Evolutionary conservation across 164 flowering plant genomes (phyloP), one percentile per base, ranked within the genome.

Genomic region (Chimonanthus salicifolius): DNA sequence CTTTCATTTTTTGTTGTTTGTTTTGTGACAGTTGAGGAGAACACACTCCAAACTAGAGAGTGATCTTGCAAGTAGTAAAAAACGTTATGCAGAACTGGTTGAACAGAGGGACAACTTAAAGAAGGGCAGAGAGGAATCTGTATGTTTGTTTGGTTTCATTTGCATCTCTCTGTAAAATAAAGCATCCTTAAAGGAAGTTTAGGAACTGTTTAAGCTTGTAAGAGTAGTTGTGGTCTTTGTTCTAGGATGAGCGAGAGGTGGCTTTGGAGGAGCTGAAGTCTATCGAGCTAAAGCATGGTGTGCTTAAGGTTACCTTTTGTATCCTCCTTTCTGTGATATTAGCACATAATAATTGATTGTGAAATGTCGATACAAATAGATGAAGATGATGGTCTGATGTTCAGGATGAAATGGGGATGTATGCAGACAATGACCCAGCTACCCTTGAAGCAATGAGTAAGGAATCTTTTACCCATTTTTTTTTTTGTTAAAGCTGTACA

Each of bases 401-500:
- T 54, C 83, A 93, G 99, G 88, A 85, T 47, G 98, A 95, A 84
- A 81, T 95, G 90, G 84, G 62, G 67, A 85, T 84, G 62, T 92
- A 87, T 84, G 90, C 97, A 54, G 99, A 92, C 82, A 96, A 92
- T 79, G 99, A 96, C 83, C 99, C 97, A 16, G 97, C 97, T 77
- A 85, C 97, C 46, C 82, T 90, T 79, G 99, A 92, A 78, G 86
- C 89, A 81, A 90, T 87, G 97, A 90, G 98, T 84, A 77, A 80
- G 89, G 47, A 33, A 33, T 33, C 33, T 33, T 33, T 33, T 33
- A 33, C 33, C 33, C 33, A 33, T 33, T 33, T 33, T 33, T n/a
- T 21, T 33, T 33, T 33, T 33, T 33, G 33, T 33, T 33, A 33
- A 33, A 33, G 33, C 33, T 33, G 33, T 1, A 33, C 33, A 33